phyloP scores from a whole-genome alignment of 441 rosid species.

The Gossypium gossypioides region DNA sequence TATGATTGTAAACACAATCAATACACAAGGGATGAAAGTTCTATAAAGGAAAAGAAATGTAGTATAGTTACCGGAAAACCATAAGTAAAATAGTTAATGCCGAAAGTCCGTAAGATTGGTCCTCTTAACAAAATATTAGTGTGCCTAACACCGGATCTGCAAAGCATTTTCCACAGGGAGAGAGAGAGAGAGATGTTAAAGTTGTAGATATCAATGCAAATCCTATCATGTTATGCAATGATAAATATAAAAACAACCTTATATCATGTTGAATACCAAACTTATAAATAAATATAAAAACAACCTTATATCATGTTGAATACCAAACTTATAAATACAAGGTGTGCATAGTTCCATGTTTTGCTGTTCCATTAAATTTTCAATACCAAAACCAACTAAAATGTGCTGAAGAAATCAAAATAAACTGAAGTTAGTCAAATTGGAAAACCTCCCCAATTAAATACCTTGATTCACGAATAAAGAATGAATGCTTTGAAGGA shows the following conservation, averaged over 20 bases:
- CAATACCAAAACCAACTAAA: neutral
- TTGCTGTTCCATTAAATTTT: neutral
- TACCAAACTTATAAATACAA: neutral
- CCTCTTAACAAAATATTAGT: constrained; percentile 10
- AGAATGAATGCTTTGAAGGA: constrained; percentile 33
- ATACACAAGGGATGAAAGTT: neutral
- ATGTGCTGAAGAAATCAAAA: neutral
- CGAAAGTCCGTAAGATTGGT: constrained; percentile 17
- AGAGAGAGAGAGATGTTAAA: neutral
- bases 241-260: neutral
- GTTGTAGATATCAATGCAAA: neutral
- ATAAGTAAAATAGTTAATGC: constrained; percentile 20
- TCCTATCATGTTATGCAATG: neutral
- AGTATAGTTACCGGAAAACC: constrained; percentile 11
- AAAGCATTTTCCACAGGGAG: neutral
- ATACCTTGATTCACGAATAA: constrained; percentile 38
- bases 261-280: neutral
- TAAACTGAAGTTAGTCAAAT: neutral
- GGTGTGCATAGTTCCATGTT: neutral
- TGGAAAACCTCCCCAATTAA: neutral
- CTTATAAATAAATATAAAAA: neutral
- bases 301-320: neutral
- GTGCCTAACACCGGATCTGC: constrained; percentile 15
- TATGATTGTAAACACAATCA: neutral
- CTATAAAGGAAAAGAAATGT: neutral